Conservation (phyloP, 176 grass and related monocot species). For the Elymus sibiricus region DNA sequence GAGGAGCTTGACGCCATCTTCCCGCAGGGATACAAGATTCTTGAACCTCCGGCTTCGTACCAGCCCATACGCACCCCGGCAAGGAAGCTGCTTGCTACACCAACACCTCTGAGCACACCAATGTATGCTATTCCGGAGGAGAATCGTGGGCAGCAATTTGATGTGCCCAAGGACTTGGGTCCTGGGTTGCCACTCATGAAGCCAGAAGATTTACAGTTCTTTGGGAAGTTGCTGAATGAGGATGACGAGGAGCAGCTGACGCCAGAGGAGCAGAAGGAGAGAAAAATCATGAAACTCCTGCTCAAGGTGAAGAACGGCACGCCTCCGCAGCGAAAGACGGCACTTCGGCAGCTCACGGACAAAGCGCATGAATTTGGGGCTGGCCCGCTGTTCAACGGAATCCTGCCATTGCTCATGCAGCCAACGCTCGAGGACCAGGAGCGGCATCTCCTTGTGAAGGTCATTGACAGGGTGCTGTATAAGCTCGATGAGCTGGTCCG, state of each 20-base stretch:
- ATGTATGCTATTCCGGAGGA: slow-evolving; percentile 91
- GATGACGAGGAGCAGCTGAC: slow-evolving; percentile 92
- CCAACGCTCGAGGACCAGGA: slow-evolving; percentile 92
- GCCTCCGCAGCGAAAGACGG: slow-evolving; percentile 73
- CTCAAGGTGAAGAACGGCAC: slow-evolving; percentile 85
- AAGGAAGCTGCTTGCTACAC: slow-evolving; percentile 88
- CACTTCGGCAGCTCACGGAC: slow-evolving; percentile 81
- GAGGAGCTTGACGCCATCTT: slow-evolving; percentile 87
- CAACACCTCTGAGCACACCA: slow-evolving; percentile 81
- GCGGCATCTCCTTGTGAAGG: slow-evolving; percentile 91
- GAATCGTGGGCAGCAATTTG: slow-evolving; percentile 91
- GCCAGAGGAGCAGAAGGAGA: slow-evolving; percentile 84
- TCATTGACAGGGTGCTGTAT: slow-evolving; percentile 93
- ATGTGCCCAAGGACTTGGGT: slow-evolving; percentile 76
- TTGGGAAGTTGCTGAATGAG: slow-evolving; percentile 83
- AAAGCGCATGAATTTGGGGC: slow-evolving; percentile 83
- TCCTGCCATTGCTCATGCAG: slow-evolving; percentile 94
- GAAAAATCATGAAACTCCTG: slow-evolving; percentile 90
- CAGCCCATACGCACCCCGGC: slow-evolving; percentile 90
- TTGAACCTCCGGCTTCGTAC: slow-evolving; percentile 75
- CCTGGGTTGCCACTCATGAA: slow-evolving; percentile 89
- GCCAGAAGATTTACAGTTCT: slow-evolving; percentile 91
- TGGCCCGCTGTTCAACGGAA: slow-evolving; percentile 88
- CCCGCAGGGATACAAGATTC: slow-evolving; percentile 81
- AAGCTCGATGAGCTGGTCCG: slow-evolving; percentile 94